Base-by-base conservation (phyloP, 2,329 filamentous ascomycete genomes). In the Metarhizium robertsii region DNA sequence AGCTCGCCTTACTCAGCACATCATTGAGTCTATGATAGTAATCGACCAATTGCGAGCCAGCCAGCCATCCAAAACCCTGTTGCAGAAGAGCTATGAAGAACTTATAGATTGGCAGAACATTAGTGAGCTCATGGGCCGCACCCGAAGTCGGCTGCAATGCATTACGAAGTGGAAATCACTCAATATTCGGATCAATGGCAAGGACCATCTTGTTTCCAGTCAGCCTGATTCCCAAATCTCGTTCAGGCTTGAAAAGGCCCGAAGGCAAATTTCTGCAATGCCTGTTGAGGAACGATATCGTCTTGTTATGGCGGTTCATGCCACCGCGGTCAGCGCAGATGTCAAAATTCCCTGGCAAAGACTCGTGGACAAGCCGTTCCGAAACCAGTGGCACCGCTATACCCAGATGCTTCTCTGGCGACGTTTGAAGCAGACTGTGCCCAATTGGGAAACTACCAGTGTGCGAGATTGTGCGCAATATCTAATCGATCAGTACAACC, bases 101-200 rank as follows among this genome's bases (percentile, higher is more conserved):
- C 68, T 83, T 36, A 75, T 90, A 58, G 81, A 86, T 62, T 91
- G 87, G 86, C 73, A 79, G 52, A 67, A 74, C 8, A 80, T 91
- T 29, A 85, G 83, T 61, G 71, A 80, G 57, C 75, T 76, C 54
- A 84, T 91, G 80, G 75, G 72, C 14, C 73, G 75, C 50, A 82
- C 75, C 8, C 77, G 88, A 48, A 87, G 79, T 58, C 79, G 84
- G 3, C 75, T 88, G 29, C 86, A 89, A 65, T 90, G 86, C 64
- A 75, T 78, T 30, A 75, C 76, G 30, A 90, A 91, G 65, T 90
- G 85, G 84, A 80, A 79, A 57, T 60, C 69, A 7, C 66, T 74
- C 64, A 69, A 73, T 53, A 61, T 71, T 51, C 69, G 71, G 49
- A 65, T 65, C 2, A 57, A 65, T 6, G 65, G 66, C 18, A 66